Conservation (phyloP, 352 stramenopile genomes). For the Phytophthora crassamura region DNA sequence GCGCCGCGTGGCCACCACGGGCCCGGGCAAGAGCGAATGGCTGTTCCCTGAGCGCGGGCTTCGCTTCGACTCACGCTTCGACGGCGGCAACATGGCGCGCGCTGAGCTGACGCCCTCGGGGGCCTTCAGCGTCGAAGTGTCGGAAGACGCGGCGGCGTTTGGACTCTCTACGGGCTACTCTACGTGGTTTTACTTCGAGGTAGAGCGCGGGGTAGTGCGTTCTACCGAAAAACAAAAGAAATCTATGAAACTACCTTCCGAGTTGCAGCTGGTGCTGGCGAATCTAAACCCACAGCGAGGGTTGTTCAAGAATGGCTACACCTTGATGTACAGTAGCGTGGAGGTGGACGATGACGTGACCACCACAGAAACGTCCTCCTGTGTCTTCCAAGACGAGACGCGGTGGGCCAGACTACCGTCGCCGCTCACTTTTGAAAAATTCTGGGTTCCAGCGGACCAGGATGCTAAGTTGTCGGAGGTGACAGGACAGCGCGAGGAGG, state of each 20-base stretch:
- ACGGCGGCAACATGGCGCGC: slow-evolving; percentile 68
- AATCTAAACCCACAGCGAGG: slow-evolving; percentile 84
- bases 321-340: slow-evolving; percentile 70
- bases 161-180: slow-evolving; percentile 67
- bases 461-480: background rate
- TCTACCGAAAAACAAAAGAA: background rate
- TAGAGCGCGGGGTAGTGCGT: slow-evolving; percentile 42
- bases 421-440: slow-evolving; percentile 52
- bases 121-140: slow-evolving; percentile 46
- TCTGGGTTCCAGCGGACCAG: slow-evolving; percentile 11
- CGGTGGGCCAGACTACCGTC: slow-evolving; percentile 46
- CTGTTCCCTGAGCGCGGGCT: slow-evolving; percentile 52
- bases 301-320: slow-evolving; percentile 81
- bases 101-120: slow-evolving; percentile 33
- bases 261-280: slow-evolving; percentile 64
- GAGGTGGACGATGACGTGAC: slow-evolving; percentile 38
- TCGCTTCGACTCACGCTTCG: slow-evolving; percentile 72
- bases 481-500: background rate
- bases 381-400: slow-evolving; percentile 51
- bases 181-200: slow-evolving; percentile 92
- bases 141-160: slow-evolving; percentile 47
- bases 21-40: slow-evolving; percentile 40
- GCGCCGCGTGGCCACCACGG: slow-evolving; percentile 28
- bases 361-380: slow-evolving; percentile 30
- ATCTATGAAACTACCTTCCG: slow-evolving; percentile 34